A percentile compares a stretch with the other conserved stretches of the same genome.
Evolutionary conservation across 2,329 filamentous ascomycete species (phyloP).

Genomic region (Aspergillus uvarum): DNA sequence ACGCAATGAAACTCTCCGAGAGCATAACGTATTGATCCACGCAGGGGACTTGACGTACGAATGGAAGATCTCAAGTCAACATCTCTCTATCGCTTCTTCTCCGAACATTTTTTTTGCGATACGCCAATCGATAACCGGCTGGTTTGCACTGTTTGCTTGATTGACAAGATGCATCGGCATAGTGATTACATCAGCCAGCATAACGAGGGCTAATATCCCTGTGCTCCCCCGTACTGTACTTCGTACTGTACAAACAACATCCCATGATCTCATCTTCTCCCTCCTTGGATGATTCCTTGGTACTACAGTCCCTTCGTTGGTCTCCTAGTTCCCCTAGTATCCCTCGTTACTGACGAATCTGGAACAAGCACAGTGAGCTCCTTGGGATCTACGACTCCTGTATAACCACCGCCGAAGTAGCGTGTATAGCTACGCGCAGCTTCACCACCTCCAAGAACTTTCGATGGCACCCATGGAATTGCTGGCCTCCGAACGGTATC

Average conservation of each 20-base stretch:
- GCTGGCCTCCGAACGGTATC: conserved; percentile 14
- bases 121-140: conserved; percentile 21
- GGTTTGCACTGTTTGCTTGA: conserved; percentile 38
- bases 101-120: conserved; percentile 12
- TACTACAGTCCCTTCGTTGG: background rate
- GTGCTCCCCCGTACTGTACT: background rate
- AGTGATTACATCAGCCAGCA: background rate
- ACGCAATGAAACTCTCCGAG: conserved; percentile 50
- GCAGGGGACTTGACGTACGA: conserved; percentile 16
- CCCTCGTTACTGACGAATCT: conserved; percentile 11
- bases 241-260: background rate
- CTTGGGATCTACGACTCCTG: background rate
- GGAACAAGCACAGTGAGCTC: background rate
- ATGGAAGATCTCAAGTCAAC: background rate
- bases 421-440: background rate
- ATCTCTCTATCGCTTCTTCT: background rate
- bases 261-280: background rate
- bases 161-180: background rate
- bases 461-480: conserved; percentile 1
- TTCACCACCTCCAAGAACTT: conserved; percentile 8
- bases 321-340: conserved; percentile 13
- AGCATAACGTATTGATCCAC: conserved; percentile 41
- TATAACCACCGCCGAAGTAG: background rate
- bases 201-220: background rate
- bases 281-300: conserved; percentile 5